These are phyloP conservation scores for Rhododendron ovatum DNA, from an alignment of 148 eudicot species.

Conservation along the genomic window DNA sequence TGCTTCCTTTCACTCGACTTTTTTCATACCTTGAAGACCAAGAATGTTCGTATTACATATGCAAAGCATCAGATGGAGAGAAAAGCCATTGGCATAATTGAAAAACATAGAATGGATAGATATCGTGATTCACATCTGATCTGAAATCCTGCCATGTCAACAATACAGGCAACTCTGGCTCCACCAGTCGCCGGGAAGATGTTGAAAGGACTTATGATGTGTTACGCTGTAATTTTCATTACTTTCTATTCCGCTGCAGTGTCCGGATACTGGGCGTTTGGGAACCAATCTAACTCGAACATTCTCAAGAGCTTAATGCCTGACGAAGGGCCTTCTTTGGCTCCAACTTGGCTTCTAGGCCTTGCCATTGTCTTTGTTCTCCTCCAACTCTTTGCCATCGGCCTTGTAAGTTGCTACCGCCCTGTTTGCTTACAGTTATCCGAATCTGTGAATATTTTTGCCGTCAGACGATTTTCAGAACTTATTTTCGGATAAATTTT, in stretches of 20 bases:
- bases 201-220: constrained; percentile 80
- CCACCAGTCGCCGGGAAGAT: constrained; percentile 96
- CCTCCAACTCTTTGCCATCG: constrained; percentile 94
- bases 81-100: neutral
- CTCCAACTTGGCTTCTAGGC: constrained; percentile 69
- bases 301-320: constrained; percentile 79
- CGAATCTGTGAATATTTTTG: neutral
- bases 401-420: constrained; percentile 47
- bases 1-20: neutral
- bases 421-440: neutral
- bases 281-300: constrained; percentile 67
- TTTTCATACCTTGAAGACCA: neutral
- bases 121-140: neutral
- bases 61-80: neutral
- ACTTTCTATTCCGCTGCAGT: constrained; percentile 86
- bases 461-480: neutral
- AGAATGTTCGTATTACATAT: neutral
- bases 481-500: neutral
- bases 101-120: neutral
- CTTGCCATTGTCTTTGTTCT: constrained; percentile 72
- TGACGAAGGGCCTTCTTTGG: constrained; percentile 69
- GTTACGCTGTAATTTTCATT: constrained; percentile 70
- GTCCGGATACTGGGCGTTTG: constrained; percentile 86
- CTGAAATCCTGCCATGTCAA: neutral
- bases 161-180: constrained; percentile 82